Evolutionary conservation across 2,329 filamentous ascomycete genomes (phyloP).

Genomic region (Acephala macrosclerotiorum): DNA sequence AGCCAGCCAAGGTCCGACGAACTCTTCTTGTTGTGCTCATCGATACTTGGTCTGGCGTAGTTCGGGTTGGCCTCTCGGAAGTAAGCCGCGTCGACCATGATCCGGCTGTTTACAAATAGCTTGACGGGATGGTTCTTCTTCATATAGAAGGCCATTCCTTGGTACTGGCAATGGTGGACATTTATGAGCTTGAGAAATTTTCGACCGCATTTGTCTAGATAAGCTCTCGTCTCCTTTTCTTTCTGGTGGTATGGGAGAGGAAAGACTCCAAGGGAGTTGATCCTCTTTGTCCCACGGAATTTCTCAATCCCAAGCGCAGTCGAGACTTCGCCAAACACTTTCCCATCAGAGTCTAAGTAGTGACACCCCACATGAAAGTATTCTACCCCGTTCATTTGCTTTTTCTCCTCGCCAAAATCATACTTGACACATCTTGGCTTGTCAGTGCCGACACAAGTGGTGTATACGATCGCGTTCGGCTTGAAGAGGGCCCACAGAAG

Average conservation of each 20-base stretch:
- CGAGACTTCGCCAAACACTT: constrained; percentile 38
- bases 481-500: no score
- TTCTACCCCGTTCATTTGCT: constrained; percentile 14
- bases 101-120: constrained; percentile 36
- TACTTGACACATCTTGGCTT: no score
- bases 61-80: constrained; percentile 42
- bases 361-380: constrained; percentile 26
- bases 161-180: constrained; percentile 42
- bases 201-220: constrained; percentile 40
- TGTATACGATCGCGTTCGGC: no score
- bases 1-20: no score
- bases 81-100: constrained; percentile 42
- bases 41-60: constrained; percentile 29
- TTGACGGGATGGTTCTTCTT: constrained; percentile 35
- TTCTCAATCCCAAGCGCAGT: constrained; percentile 33
- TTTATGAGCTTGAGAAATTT: constrained; percentile 42
- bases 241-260: no score
- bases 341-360: constrained; percentile 40
- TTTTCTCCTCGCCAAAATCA: constrained; percentile 30
- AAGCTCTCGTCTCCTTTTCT: not conserved
- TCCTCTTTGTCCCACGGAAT: constrained; percentile 28
- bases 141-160: constrained; percentile 45
- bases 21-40: no score
- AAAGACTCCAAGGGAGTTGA: constrained; percentile 41
- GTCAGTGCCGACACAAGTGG: no score